A percentile compares a stretch with the other conserved stretches of the same genome.
Evolutionary conservation across 116 monocot genomes (phyloP).

Genomic region (Dioscorea cayenensis): DNA sequence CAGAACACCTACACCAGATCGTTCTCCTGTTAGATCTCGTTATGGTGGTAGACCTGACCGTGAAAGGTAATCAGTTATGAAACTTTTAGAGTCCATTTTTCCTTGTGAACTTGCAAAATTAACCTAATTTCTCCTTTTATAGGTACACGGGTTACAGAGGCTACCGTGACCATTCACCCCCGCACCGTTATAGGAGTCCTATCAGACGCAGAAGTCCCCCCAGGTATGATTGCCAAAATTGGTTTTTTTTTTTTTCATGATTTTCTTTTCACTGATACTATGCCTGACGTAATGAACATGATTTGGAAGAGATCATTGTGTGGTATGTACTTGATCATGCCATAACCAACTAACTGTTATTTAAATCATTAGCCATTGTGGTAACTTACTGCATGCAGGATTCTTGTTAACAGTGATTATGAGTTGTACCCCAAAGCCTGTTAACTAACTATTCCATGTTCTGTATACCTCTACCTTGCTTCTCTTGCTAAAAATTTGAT

Average conservation of each 20-base stretch:
- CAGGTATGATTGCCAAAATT: constrained; percentile 38
- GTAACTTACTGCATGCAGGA: too few species aligned
- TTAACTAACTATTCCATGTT: too few species aligned
- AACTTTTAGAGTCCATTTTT: not conserved
- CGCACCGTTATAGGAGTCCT: constrained; percentile 64
- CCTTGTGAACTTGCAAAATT: not conserved
- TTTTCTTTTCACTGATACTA: not conserved
- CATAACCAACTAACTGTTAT: too few species aligned
- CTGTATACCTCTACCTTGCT: too few species aligned
- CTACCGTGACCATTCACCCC: constrained; percentile 68
- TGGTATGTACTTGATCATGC: too few species aligned
- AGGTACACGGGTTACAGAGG: constrained; percentile 70
- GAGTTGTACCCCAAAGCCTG: too few species aligned
- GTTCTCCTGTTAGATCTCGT: constrained; percentile 68
- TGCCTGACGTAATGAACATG: too few species aligned
- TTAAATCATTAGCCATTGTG: too few species aligned
- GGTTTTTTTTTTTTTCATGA: not conserved
- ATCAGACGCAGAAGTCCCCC: constrained; percentile 56
- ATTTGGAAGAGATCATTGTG: too few species aligned
- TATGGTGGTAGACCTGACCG: constrained; percentile 74
- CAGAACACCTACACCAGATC: constrained; percentile 77
- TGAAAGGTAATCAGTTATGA: constrained; percentile 51
- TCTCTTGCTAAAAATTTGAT: too few species aligned
- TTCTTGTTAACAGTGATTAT: too few species aligned
- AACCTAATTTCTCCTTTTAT: not conserved